Evolutionary conservation across 2,329 filamentous ascomycete genomes (phyloP).

Genomic region (Verticillium zaregamsianum): DNA sequence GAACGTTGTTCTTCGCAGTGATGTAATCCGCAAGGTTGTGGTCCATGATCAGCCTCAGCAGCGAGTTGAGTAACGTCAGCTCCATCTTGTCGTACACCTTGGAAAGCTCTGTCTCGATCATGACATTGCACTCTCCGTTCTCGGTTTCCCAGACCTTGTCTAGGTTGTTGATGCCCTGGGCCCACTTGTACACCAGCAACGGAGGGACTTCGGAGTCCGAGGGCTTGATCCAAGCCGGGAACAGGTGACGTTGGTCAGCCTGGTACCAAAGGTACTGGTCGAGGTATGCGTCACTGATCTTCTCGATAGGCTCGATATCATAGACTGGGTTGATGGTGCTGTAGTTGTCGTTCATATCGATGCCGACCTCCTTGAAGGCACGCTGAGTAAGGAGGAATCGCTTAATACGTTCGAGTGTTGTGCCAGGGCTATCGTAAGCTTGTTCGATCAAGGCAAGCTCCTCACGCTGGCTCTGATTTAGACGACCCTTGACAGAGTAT

Average conservation of each 20-base stretch:
- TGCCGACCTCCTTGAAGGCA: constrained; percentile 98
- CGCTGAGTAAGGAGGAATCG: constrained; percentile 93
- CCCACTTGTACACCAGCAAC: constrained; percentile 95
- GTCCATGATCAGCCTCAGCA: constrained; percentile 95
- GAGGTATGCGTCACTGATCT: constrained; percentile 97
- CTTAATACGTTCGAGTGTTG: constrained; percentile 93
- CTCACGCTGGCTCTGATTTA: constrained; percentile 97
- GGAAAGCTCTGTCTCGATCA: constrained; percentile 97
- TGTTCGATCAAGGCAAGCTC: constrained; percentile 96
- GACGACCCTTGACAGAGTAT: constrained; percentile 93
- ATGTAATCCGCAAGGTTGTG: constrained; percentile 99
- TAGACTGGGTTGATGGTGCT: constrained; percentile 99
- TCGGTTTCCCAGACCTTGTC: constrained; percentile 91
- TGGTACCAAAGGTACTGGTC: constrained; percentile 99
- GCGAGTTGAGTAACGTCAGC: constrained; percentile 86
- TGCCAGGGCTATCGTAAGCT: constrained; percentile 96
- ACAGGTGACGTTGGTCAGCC: constrained; percentile 92
- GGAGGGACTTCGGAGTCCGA: constrained; percentile 97
- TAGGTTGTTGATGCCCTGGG: constrained; percentile 97
- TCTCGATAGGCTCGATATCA: constrained; percentile 98
- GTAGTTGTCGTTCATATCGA: constrained; percentile 99
- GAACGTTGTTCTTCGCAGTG: constrained; percentile 98
- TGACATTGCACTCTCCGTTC: constrained; percentile 94
- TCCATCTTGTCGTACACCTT: constrained; percentile 99
- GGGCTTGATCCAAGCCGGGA: constrained; percentile 98